Evolutionary conservation across 331 rosid species (phyloP).

Genomic region (Rosa hybrid): DNA sequence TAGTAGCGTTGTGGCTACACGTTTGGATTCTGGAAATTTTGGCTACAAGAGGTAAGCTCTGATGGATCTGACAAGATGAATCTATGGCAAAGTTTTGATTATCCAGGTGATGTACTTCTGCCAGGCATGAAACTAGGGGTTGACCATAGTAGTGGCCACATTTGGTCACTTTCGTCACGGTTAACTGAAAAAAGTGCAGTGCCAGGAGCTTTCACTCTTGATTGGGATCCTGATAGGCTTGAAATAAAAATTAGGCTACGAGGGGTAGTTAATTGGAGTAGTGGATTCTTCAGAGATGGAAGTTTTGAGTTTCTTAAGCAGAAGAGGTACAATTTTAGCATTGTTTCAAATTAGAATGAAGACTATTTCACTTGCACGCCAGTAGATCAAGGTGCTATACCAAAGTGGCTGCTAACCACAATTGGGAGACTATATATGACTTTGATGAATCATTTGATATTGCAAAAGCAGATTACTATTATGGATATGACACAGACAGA

Average conservation of each 20-base stretch:
- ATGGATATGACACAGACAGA: neutral
- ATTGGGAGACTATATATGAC: neutral
- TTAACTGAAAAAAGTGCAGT: neutral
- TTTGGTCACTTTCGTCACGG: neutral
- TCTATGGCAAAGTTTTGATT: slow-evolving; percentile 20
- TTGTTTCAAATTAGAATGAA: slow-evolving; percentile 12
- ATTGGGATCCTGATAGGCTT: neutral
- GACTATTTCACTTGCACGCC: neutral
- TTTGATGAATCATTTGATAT: neutral
- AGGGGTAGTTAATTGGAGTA: slow-evolving; percentile 9
- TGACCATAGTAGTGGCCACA: neutral
- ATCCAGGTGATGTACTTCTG: slow-evolving; percentile 1
- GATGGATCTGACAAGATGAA: neutral
- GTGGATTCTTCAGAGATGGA: neutral
- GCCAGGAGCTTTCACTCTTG: neutral
- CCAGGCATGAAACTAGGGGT: slow-evolving; percentile 14
- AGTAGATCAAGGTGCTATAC: neutral
- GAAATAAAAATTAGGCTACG: neutral
- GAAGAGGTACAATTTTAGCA: slow-evolving; percentile 1
- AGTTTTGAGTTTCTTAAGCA: neutral
- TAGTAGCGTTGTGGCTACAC: neutral
- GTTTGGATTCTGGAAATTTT: slow-evolving; percentile 1
- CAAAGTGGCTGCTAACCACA: slow-evolving; percentile 1
- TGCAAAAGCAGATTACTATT: neutral
- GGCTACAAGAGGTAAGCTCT: neutral